Evolutionary conservation across 169 alveolate species (phyloP).

Genomic region (Plasmodium knowlesi): DNA sequence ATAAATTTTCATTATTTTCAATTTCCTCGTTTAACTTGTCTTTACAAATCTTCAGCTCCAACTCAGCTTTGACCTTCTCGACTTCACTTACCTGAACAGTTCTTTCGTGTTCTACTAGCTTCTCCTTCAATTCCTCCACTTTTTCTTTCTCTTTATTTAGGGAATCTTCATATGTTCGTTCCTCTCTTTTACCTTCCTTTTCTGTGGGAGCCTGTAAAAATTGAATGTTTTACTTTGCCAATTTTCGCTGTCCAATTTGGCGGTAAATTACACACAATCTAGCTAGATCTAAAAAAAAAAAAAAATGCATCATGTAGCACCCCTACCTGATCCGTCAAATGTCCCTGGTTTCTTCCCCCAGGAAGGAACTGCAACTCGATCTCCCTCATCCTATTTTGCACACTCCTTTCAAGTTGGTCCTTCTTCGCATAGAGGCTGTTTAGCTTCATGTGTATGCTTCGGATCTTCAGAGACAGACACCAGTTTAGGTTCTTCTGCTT

Average conservation of each 20-base stretch:
- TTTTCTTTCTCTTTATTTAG: not conserved
- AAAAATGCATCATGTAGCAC: not conserved
- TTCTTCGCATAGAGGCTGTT: conserved; percentile 30
- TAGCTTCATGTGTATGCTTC: conserved; percentile 54
- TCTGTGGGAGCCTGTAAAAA: not conserved
- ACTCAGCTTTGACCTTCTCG: not conserved
- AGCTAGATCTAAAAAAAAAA: too few relatives aligned
- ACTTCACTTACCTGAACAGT: not conserved
- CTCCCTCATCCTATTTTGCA: conserved; percentile 16
- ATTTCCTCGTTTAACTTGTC: conserved; percentile 42
- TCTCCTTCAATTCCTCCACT: not conserved
- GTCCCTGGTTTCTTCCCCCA: not conserved
- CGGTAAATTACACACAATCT: not conserved
- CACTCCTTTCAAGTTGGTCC: conserved; percentile 22
- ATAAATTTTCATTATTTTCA: conserved; percentile 23
- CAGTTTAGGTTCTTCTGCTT: conserved; percentile 50
- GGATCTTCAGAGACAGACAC: conserved; percentile 31
- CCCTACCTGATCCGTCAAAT: not conserved
- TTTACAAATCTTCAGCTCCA: conserved; percentile 25
- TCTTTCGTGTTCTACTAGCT: conserved; percentile 2
- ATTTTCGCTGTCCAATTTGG: too few relatives aligned
- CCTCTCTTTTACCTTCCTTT: not conserved
- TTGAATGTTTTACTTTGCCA: not conserved
- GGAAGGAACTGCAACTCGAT: conserved; percentile 19
- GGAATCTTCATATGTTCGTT: not conserved